Base-by-base conservation (phyloP, 495 filamentous ascomycete species). In the Podospora bellae-mahoneyi region DNA sequence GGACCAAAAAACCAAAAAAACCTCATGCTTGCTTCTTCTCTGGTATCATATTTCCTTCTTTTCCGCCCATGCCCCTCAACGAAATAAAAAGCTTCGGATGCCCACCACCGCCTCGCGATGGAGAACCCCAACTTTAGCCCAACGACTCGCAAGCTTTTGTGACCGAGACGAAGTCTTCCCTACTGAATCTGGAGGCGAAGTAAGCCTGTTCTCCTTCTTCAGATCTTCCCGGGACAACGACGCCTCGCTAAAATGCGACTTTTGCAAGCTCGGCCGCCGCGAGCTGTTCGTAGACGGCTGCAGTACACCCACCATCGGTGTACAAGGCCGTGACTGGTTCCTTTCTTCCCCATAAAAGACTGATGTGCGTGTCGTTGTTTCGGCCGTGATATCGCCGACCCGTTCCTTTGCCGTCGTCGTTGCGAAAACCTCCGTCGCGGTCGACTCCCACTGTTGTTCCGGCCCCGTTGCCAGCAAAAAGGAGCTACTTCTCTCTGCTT, bases 61-160 rank as follows among this genome's bases (percentile, higher is more conserved):
- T 48, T 32, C 30, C 30, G 6, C 7, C 39, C 13, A 5, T 18
- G 39, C 39, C 39, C 57, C 39, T 68, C 65, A 82, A 32, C 76
- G 76, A 64, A 85, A 84, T 26, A 81, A 75, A 48, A 48, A 48
- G 48, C 71, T 81, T 39, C 79, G 77, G 64, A 81, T 77, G 20
- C 80, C 76, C 26, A 76, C 78, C 62, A 83, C 72, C 59, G 77
- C 75, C 26, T 77, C 80, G 34, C 76, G 76, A 54, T 78, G 74
- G 61, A 79, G 73, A 60, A 68, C 73, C 20, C 78, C 76, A 0
- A 77, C 73, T 64, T 73, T 72, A 16, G 68, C 67, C 79, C 77
- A 77, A 66, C 72, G 76, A 62, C 70, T 72, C 39, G 77, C 71
- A 5, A 72, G 56, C 32, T 70, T 71, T 18, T 63, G 61, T 4